Conservation (phyloP, 2,329 filamentous ascomycete species). For the Sporothrix humicola region DNA sequence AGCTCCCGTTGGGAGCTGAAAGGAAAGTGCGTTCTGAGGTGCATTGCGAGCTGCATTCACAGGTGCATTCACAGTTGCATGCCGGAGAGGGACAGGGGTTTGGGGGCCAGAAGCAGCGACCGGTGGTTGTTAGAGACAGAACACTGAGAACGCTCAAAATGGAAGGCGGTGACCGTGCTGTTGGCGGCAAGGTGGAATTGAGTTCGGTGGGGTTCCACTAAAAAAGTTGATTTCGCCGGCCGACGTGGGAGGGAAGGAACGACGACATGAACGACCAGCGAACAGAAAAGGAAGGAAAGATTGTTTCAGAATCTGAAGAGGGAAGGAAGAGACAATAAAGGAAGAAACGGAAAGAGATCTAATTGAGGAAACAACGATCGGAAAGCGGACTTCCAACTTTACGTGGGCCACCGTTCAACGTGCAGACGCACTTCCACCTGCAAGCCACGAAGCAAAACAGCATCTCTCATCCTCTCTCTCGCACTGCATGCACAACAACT, state of each 20-base stretch:
- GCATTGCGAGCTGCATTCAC: too few relatives aligned
- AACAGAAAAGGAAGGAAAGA: neutral
- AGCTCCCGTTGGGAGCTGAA: neutral
- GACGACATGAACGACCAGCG: neutral
- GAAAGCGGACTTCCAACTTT: neutral
- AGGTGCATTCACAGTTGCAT: too few relatives aligned
- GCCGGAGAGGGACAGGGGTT: neutral
- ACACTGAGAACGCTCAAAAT: neutral
- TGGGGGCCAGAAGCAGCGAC: neutral
- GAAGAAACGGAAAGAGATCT: neutral
- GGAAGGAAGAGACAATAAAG: neutral
- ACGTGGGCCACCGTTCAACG: neutral
- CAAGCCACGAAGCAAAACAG: conserved; percentile 22
- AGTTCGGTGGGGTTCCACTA: conserved; percentile 27
- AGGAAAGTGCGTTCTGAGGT: neutral
- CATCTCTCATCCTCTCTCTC: neutral
- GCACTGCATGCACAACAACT: neutral
- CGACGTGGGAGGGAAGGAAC: conserved; percentile 9
- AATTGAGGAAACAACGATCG: neutral
- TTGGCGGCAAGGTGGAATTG: neutral
- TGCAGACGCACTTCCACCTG: neutral
- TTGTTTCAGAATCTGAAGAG: neutral
- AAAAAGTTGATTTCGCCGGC: conserved; percentile 13
- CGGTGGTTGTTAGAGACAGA: neutral
- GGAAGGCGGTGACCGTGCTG: conserved; percentile 28